phyloP scores from a whole-genome alignment of 2,329 filamentous ascomycete species.

The Fusarium chaquense region DNA sequence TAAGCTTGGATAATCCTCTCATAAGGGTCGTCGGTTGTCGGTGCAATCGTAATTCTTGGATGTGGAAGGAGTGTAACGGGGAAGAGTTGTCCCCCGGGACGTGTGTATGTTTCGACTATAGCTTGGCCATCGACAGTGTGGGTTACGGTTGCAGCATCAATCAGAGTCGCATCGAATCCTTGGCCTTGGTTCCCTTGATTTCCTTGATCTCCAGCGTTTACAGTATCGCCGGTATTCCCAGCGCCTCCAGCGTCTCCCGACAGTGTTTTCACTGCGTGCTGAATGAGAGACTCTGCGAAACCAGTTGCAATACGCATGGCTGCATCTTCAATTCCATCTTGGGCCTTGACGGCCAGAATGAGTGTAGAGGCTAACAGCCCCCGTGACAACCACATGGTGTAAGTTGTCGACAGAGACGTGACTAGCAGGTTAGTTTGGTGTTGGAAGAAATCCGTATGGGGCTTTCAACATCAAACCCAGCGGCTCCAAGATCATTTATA shows the following conservation, averaged over 20 bases:
- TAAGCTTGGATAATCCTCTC: constrained; percentile 37
- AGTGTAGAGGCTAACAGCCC: constrained; percentile 38
- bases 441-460: constrained; percentile 16
- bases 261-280: constrained; percentile 26
- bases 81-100: constrained; percentile 19
- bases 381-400: constrained; percentile 40
- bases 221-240: constrained; percentile 13
- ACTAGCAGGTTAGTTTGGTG: constrained; percentile 19
- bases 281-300: constrained; percentile 30
- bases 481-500: constrained; percentile 29
- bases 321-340: constrained; percentile 30
- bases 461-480: not conserved
- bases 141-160: constrained; percentile 20
- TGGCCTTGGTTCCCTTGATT: constrained; percentile 13
- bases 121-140: constrained; percentile 3
- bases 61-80: constrained; percentile 32
- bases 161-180: constrained; percentile 24
- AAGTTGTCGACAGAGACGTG: constrained; percentile 32
- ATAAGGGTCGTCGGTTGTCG: constrained; percentile 30
- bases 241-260: constrained; percentile 10
- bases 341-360: constrained; percentile 30
- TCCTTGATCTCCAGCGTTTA: constrained; percentile 11
- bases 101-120: constrained; percentile 22
- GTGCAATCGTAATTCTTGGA: constrained; percentile 35
- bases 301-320: constrained; percentile 24